These are phyloP conservation scores for Ammopiptanthus mongolicus DNA, from an alignment of 306 rosid species.

Conservation along the genomic window DNA sequence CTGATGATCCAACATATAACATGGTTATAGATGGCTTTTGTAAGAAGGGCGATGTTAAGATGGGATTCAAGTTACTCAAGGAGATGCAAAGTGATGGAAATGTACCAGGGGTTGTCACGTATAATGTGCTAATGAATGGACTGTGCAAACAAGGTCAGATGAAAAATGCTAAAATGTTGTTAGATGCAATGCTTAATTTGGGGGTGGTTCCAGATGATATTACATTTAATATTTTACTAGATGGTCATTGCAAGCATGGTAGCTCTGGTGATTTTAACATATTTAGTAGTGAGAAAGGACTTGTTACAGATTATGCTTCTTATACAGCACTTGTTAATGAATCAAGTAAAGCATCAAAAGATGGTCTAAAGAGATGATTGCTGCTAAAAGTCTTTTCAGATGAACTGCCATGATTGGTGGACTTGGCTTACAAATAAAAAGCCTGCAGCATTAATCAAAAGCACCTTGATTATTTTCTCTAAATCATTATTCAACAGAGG, in stretches of 20 bases:
- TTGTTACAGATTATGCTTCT: slow-evolving; percentile 66
- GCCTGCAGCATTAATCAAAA: background rate
- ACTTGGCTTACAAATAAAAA: background rate
- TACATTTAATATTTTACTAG: slow-evolving; percentile 73
- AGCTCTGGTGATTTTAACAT: slow-evolving; percentile 35
- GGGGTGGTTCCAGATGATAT: slow-evolving; percentile 85
- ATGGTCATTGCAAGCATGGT: slow-evolving; percentile 79
- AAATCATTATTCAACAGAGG: background rate
- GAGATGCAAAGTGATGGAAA: slow-evolving; percentile 66
- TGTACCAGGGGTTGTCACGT: slow-evolving; percentile 63
- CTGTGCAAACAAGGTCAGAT: slow-evolving; percentile 88
- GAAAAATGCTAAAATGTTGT: slow-evolving; percentile 80
- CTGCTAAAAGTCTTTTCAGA: background rate
- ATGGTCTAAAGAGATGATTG: slow-evolving; percentile 45
- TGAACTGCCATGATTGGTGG: background rate
- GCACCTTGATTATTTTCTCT: background rate
- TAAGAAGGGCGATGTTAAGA: slow-evolving; percentile 63
- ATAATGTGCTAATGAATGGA: slow-evolving; percentile 88
- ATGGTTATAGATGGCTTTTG: slow-evolving; percentile 81
- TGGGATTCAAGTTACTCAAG: slow-evolving; percentile 69
- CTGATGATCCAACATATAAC: slow-evolving; percentile 66
- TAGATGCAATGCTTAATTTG: slow-evolving; percentile 79
- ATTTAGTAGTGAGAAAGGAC: slow-evolving; percentile 60
- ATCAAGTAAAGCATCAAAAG: slow-evolving; percentile 36
- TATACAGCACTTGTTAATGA: slow-evolving; percentile 57